Evolutionary conservation across 2,329 filamentous ascomycete genomes (phyloP).

Genomic region (Ceratocystis variospora): DNA sequence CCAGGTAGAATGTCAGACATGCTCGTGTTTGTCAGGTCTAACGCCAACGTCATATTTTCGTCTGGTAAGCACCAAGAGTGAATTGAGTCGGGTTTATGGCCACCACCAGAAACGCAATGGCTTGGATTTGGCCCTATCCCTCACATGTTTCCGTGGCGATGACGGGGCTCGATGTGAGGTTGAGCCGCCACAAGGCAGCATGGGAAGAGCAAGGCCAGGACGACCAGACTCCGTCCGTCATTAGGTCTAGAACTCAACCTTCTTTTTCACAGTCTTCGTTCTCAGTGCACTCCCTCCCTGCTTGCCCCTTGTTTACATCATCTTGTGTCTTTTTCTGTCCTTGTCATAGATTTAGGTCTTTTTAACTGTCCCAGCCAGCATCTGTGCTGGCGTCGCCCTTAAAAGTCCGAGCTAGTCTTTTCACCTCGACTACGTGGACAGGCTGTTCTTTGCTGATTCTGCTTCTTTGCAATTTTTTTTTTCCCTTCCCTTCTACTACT

Average conservation of each 20-base stretch:
- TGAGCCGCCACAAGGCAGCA: background rate
- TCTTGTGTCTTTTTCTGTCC: background rate
- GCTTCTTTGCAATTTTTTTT: background rate
- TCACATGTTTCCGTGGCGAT: background rate
- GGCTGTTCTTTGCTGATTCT: background rate
- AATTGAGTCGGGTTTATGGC: background rate
- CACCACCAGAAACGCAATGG: background rate
- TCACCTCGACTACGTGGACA: background rate
- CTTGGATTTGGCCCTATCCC: background rate
- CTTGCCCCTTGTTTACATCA: background rate
- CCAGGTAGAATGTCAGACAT: too few species aligned
- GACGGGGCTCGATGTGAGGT: background rate
- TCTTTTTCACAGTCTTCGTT: background rate
- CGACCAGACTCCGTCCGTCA: background rate
- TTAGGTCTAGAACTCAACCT: background rate
- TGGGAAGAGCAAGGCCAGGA: background rate
- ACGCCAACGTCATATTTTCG: too few species aligned
- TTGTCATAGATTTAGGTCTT: background rate
- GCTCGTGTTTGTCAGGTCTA: too few species aligned
- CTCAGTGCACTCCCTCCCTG: background rate
- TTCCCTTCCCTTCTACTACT: background rate
- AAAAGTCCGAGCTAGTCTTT: constrained; percentile 8
- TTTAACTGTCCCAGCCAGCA: background rate
- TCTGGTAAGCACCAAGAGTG: too few species aligned
- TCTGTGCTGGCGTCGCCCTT: background rate